Conservation (phyloP, 1,139 yeast genomes). For the Hemisphaericaspora xylanilytica region DNA sequence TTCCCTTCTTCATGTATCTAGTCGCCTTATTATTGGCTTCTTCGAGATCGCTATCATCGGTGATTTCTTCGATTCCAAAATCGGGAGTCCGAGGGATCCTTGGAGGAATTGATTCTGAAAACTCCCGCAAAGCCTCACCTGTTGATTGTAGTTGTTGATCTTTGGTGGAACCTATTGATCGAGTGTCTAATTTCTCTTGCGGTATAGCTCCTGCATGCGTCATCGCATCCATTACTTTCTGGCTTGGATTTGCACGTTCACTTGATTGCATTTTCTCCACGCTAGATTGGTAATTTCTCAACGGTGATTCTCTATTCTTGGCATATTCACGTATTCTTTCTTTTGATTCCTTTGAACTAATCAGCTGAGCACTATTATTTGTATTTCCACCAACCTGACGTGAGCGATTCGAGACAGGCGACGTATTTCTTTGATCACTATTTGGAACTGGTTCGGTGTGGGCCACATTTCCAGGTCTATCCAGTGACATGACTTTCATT, state of each 20-base stretch:
- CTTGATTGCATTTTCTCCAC: neutral
- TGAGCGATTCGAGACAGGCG: neutral
- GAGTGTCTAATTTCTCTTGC: constrained; percentile 21
- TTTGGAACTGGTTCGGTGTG: neutral
- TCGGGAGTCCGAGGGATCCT: constrained; percentile 23
- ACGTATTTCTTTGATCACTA: neutral
- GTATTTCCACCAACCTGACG: neutral
- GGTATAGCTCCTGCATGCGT: constrained; percentile 27
- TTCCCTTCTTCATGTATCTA: neutral
- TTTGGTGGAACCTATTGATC: constrained; percentile 5
- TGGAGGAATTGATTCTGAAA: constrained; percentile 13
- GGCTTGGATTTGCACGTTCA: constrained; percentile 15
- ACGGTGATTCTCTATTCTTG: constrained; percentile 16
- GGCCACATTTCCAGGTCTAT: constrained; percentile 3
- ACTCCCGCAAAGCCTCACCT: constrained; percentile 13
- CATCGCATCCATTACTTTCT: constrained; percentile 28
- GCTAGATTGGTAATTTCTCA: constrained; percentile 21
- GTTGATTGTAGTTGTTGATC: constrained; percentile 2
- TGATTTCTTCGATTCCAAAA: constrained; percentile 41
- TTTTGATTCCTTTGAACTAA: constrained; percentile 12
- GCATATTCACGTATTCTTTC: constrained; percentile 24
- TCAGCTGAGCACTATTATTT: neutral
- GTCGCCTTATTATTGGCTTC: constrained; percentile 7
- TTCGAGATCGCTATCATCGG: constrained; percentile 29
- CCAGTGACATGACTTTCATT: constrained; percentile 33